These are phyloP conservation scores for Scalesia atractyloides DNA, from an alignment of 129 eudicot species.

Conservation along the genomic window DNA sequence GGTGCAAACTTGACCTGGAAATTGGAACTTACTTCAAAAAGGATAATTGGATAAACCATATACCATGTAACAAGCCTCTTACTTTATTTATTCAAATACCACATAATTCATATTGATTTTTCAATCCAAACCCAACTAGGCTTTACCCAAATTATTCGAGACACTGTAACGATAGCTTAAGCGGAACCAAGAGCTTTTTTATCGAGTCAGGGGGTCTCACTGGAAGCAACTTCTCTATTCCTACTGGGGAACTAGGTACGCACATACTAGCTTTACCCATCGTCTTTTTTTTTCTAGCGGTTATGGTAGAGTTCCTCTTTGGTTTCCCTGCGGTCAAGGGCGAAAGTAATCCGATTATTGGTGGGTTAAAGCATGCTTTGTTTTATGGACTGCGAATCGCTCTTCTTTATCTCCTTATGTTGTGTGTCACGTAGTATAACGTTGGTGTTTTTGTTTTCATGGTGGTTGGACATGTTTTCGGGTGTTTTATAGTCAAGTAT, in stretches of 20 bases:
- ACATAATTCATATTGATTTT: neutral
- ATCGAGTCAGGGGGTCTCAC: too few relatives aligned
- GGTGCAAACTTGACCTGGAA: constrained; percentile 34
- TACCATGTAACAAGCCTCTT: constrained; percentile 10
- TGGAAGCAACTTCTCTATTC: too few relatives aligned
- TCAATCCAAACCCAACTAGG: too few relatives aligned
- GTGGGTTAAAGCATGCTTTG: constrained; percentile 39
- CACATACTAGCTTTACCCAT: constrained; percentile 55
- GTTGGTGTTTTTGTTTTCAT: constrained; percentile 57
- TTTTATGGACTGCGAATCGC: constrained; percentile 53
- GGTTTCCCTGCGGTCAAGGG: constrained; percentile 27
- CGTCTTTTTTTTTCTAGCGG: constrained; percentile 49
- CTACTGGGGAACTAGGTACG: constrained; percentile 40
- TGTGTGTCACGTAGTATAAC: constrained; percentile 74
- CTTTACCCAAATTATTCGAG: too few relatives aligned
- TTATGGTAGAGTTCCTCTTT: constrained; percentile 42
- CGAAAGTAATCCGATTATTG: constrained; percentile 26
- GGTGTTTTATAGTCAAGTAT: constrained; percentile 49
- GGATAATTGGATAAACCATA: neutral
- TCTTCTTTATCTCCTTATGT: constrained; percentile 64
- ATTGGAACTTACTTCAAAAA: constrained; percentile 4
- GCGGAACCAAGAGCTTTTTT: too few relatives aligned
- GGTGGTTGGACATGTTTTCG: constrained; percentile 56
- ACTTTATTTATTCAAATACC: constrained; percentile 2
- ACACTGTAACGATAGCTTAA: too few relatives aligned